A percentile compares a stretch with the other conserved stretches of the same genome.
Evolutionary conservation across 108 stramenopile genomes (phyloP).

Genomic region (Pseudonitzschia pungens): DNA sequence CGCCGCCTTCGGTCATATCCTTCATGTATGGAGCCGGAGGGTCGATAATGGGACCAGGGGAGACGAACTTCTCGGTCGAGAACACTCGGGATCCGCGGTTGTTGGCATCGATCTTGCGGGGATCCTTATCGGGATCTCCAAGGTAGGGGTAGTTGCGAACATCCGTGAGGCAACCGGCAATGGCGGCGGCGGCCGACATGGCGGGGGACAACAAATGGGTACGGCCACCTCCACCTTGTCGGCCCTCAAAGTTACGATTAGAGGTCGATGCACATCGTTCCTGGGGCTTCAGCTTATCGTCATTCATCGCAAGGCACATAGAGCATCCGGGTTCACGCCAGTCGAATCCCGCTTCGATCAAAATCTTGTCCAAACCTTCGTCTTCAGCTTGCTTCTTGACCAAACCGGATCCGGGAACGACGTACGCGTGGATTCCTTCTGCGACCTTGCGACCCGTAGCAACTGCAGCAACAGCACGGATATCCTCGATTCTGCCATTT

Average conservation of each 20-base stretch:
- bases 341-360: conserved; percentile 91
- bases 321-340: conserved; percentile 95
- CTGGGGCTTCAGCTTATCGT: conserved; percentile 90
- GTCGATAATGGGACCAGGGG: conserved; percentile 71
- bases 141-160: conserved; percentile 86
- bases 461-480: conserved; percentile 88
- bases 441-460: conserved; percentile 88
- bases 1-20: conserved; percentile 14
- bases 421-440: conserved; percentile 87
- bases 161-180: conserved; percentile 83
- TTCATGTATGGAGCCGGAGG: conserved; percentile 77
- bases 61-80: conserved; percentile 54
- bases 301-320: conserved; percentile 96
- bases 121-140: conserved; percentile 63
- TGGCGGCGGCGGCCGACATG: conserved; percentile 92
- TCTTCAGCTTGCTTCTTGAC: conserved; percentile 93
- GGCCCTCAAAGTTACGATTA: conserved; percentile 95
- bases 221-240: conserved; percentile 91
- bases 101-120: conserved; percentile 42
- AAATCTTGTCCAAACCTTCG: conserved; percentile 91
- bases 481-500: conserved; percentile 94
- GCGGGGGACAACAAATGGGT: conserved; percentile 92
- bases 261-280: conserved; percentile 94
- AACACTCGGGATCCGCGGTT: conserved; percentile 58
- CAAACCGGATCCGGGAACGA: conserved; percentile 92